These are phyloP conservation scores for Trifolium fragiferum DNA, from an alignment of 306 rosid species.

Conservation along the genomic window DNA sequence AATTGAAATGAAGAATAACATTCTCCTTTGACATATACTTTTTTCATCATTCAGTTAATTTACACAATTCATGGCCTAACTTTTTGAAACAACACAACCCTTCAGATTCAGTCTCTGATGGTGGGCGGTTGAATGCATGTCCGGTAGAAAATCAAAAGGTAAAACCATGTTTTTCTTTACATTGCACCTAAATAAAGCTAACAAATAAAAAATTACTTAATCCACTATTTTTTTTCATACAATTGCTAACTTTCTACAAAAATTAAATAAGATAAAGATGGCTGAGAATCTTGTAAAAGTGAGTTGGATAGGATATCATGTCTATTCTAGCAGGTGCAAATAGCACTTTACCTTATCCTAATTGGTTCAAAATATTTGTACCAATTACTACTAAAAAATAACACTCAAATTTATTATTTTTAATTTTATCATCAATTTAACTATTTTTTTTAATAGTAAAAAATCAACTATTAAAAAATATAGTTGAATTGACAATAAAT, in stretches of 20 bases:
- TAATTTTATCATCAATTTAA: too few species aligned
- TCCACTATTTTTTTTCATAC: constrained; percentile 24
- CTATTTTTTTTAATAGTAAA: too few species aligned
- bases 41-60: constrained; percentile 23
- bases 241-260: constrained; percentile 6
- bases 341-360: constrained; percentile 12
- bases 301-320: constrained; percentile 4
- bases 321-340: constrained; percentile 4
- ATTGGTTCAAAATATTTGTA: background rate
- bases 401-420: too few species aligned
- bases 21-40: background rate
- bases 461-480: background rate
- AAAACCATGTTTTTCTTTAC: constrained; percentile 8
- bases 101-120: constrained; percentile 30
- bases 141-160: background rate
- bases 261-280: background rate
- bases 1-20: background rate
- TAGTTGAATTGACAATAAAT: background rate
- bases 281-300: constrained; percentile 16
- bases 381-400: background rate
- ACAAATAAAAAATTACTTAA: background rate
- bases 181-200: constrained; percentile 25
- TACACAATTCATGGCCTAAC: constrained; percentile 27
- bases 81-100: constrained; percentile 19
- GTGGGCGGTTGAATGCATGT: constrained; percentile 18